These are phyloP conservation scores for Myxozyma udenii DNA, from an alignment of 805 yeast species.

Conservation along the genomic window DNA sequence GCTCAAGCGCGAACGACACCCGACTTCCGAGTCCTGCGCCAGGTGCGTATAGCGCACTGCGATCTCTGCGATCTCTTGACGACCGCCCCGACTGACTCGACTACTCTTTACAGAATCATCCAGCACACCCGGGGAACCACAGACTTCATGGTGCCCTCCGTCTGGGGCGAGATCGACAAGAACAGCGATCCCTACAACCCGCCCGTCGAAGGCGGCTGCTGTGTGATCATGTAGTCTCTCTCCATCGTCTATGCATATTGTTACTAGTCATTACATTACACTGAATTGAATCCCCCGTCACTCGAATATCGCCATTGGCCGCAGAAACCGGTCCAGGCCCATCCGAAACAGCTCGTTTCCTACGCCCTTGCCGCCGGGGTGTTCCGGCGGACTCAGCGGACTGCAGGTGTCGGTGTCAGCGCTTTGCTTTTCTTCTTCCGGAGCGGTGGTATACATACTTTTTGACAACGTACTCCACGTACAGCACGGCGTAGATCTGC, in stretches of 20 bases:
- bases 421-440: not conserved
- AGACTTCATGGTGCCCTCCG: constrained; percentile 28
- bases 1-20: constrained; percentile 15
- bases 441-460: constrained; percentile 43
- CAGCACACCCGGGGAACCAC: constrained; percentile 26
- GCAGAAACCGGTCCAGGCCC: constrained; percentile 52
- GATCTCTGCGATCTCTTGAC: not conserved
- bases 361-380: constrained; percentile 50
- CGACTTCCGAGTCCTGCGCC: constrained; percentile 11
- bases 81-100: too few relatives aligned
- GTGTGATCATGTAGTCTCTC: constrained; percentile 13
- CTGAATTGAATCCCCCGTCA: not conserved
- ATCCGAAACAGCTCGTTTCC: constrained; percentile 54
- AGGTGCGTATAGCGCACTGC: too few relatives aligned
- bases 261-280: not conserved
- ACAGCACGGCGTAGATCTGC: constrained; percentile 58
- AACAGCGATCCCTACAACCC: constrained; percentile 29
- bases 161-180: constrained; percentile 28
- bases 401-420: constrained; percentile 20
- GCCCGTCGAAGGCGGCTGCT: constrained; percentile 16
- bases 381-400: constrained; percentile 58
- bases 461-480: constrained; percentile 57
- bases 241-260: not conserved
- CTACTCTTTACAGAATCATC: constrained; percentile 14
- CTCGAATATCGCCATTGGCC: constrained; percentile 30